Base-by-base conservation (phyloP, 2,329 filamentous ascomycete species). In the Pezicula neosporulosa region DNA sequence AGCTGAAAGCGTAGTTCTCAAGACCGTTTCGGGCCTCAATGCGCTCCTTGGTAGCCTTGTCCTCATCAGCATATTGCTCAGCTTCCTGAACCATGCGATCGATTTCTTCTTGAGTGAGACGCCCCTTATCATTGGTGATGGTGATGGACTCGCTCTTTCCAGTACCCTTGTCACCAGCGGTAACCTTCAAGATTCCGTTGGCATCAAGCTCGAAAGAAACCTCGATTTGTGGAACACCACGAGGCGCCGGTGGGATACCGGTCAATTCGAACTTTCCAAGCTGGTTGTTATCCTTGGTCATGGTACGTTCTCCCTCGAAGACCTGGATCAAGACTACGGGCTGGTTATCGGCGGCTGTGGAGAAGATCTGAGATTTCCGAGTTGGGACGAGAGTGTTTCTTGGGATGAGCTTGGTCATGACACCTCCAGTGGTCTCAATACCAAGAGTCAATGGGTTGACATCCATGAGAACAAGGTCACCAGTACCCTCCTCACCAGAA, bases 81-180 rank as follows among this genome's bases (percentile, higher is more conserved):
- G 94, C 94, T 77, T 99, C 94, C 63, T 87, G 86, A 59, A 99
- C 91, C 94, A 99, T 99, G 74, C 94, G 94, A 74, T 97, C 93
- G 65, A 99, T 99, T 75, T 99, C 94, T 64, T 99, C 94, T 68
- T 88, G 87, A 65, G 88, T 91, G 48, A 99, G 87, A 72, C 94
- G 93, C 63, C 94, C 94, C 86, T 97, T 97, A 78, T 99, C 94
- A 78, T 99, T 97, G 77, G 89, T 97, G 71, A 99, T 99, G 65
- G 94, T 97, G 73, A 99, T 97, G 58, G 88, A 91, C 81, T 99
- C 91, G 58, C 83, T 85, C 83, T 97, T 97, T 74, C 94, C 94
- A 66, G 93, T 97, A 70, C 92, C 94, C 87, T 97, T 97, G 76
- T 99, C 94, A 67, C 89, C 86, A 61, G 94, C 94, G 60, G 89